phyloP scores from a whole-genome alignment of 352 stramenopile species.

The Aphanomyces astaci region DNA sequence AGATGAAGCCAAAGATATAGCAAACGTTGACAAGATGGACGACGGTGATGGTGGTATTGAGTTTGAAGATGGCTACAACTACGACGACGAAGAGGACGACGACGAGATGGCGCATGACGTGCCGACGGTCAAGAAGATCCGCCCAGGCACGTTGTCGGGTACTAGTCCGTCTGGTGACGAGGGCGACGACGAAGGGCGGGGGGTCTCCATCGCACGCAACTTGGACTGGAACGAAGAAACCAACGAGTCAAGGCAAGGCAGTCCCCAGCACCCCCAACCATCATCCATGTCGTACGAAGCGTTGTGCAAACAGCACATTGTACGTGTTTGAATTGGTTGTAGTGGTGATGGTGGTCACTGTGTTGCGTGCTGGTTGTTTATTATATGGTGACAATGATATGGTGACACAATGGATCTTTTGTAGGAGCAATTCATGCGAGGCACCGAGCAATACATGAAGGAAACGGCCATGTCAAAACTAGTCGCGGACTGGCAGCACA shows the following conservation, averaged over 20 bases:
- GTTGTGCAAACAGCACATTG: conserved; percentile 21
- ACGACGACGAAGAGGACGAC: conserved; percentile 31
- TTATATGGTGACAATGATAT: no score
- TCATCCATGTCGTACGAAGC: conserved; percentile 17
- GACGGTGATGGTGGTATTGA: conserved; percentile 29
- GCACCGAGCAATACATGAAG: conserved; percentile 16
- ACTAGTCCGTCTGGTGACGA: no score
- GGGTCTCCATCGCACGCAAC: background rate
- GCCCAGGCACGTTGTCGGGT: no score
- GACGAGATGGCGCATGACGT: conserved; percentile 29
- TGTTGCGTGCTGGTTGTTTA: no score
- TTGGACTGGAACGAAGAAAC: background rate
- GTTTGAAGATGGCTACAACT: conserved; percentile 20
- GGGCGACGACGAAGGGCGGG: background rate
- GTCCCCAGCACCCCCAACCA: no score
- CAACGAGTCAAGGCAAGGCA: background rate
- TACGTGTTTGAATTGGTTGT: no score
- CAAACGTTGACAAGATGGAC: conserved; percentile 23
- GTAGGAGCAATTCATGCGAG: conserved; percentile 21
- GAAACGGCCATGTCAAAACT: background rate
- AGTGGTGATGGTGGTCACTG: no score
- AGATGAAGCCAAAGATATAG: background rate
- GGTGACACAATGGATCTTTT: background rate
- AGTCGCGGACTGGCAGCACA: conserved; percentile 10
- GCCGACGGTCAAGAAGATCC: background rate